phyloP scores from a whole-genome alignment of 2,329 filamentous ascomycete genomes.

The Trichocomaceae sp. region DNA sequence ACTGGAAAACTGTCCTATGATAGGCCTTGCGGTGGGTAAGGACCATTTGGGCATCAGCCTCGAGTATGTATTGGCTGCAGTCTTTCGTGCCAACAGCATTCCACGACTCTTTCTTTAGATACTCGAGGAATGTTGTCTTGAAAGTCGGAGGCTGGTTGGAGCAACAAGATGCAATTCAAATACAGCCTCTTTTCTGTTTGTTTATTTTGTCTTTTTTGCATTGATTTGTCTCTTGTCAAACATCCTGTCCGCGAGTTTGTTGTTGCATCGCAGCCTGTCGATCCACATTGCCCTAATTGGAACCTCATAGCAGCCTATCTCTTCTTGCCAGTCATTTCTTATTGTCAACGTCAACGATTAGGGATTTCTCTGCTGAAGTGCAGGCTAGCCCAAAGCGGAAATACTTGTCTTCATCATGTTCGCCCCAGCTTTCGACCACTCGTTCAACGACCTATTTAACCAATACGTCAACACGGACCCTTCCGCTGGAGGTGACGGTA shows the following conservation, averaged over 20 bases:
- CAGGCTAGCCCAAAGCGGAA: conserved; percentile 34
- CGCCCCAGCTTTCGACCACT: conserved; percentile 43
- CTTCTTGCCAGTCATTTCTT: conserved; percentile 26
- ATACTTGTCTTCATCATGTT: conserved; percentile 47
- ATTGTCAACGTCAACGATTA: conserved; percentile 18
- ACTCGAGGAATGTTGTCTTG: conserved; percentile 27
- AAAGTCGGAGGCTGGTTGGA: conserved; percentile 32
- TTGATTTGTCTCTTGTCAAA: conserved; percentile 28
- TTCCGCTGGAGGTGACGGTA: conserved; percentile 43
- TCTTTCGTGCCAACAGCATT: conserved; percentile 22
- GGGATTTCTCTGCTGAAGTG: conserved; percentile 15
- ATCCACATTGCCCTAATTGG: conserved; percentile 9
- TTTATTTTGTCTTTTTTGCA: conserved; percentile 40
- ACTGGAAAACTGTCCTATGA: conserved; percentile 16
- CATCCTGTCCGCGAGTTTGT: conserved; percentile 18
- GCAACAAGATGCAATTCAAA: conserved; percentile 29
- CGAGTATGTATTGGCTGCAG: conserved; percentile 5
- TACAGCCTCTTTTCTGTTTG: conserved; percentile 34
- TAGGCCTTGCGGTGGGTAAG: conserved; percentile 10
- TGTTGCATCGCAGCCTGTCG: conserved; percentile 9
- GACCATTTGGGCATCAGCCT: conserved; percentile 16
- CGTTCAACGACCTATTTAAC: conserved; percentile 57
- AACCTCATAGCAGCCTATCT: conserved; percentile 13
- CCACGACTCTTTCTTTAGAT: conserved; percentile 27
- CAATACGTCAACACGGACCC: conserved; percentile 54